Evolutionary conservation across 139 green algal species (phyloP).

Genomic region (Chlamydomonas urium): DNA sequence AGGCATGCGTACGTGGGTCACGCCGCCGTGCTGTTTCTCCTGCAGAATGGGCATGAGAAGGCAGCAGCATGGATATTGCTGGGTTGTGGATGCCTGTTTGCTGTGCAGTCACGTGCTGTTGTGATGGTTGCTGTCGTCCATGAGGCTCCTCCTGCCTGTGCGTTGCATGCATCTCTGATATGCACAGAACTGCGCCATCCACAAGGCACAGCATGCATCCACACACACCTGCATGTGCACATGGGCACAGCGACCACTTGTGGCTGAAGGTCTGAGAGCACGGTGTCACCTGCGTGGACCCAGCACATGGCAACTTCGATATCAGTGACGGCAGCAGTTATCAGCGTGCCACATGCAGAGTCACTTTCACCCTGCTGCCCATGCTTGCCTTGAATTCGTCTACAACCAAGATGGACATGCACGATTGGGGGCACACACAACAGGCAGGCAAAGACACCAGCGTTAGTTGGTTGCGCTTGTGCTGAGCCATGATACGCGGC

Average conservation of each 20-base stretch:
- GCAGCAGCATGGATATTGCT: too few species aligned
- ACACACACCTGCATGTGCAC: constrained; percentile 25
- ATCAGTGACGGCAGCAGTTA: not conserved
- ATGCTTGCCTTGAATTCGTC: not conserved
- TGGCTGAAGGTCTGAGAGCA: constrained; percentile 34
- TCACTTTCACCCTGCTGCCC: not conserved
- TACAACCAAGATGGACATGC: not conserved
- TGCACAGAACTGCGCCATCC: too few species aligned
- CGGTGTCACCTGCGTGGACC: constrained; percentile 25
- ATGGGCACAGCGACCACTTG: constrained; percentile 47
- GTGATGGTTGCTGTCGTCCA: too few species aligned
- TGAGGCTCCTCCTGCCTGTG: too few species aligned
- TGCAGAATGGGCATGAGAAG: too few species aligned
- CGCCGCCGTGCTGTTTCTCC: constrained; percentile 36
- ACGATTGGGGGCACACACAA: not conserved
- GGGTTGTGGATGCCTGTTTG: too few species aligned
- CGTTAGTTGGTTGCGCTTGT: too few species aligned
- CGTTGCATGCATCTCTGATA: too few species aligned
- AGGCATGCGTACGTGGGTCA: constrained; percentile 20
- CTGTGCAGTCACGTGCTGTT: too few species aligned
- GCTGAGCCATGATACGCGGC: not conserved
- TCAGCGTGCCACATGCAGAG: not conserved
- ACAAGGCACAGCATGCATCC: too few species aligned
- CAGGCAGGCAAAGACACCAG: too few species aligned
- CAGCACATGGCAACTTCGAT: not conserved